phyloP scores from a whole-genome alignment of 768 basidiomycete species.

The Nidula microcarpa region DNA sequence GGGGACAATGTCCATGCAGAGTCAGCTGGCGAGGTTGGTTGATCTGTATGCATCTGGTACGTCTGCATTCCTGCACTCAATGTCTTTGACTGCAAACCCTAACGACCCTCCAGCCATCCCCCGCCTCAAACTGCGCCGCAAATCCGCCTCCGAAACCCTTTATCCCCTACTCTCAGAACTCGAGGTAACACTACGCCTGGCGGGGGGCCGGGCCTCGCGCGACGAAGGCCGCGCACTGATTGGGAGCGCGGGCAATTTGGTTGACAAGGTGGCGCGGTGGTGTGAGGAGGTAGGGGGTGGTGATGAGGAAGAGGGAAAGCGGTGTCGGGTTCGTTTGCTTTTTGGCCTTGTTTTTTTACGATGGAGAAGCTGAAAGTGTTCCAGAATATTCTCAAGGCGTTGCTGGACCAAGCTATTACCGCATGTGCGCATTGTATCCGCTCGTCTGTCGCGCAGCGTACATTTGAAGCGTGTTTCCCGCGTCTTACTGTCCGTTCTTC shows the following conservation, averaged over 20 bases:
- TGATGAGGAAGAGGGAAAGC: conserved; percentile 15
- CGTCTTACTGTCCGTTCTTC: conserved; percentile 33
- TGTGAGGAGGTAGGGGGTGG: conserved; percentile 9
- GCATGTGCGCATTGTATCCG: conserved; percentile 34
- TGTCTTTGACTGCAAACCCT: neutral
- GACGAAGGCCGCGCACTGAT: conserved; percentile 32
- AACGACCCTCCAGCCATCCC: conserved; percentile 33
- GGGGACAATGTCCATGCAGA: conserved; percentile 12
- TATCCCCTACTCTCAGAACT: conserved; percentile 35
- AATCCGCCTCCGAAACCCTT: conserved; percentile 38
- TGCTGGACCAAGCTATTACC: conserved; percentile 32
- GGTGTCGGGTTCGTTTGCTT: conserved; percentile 23
- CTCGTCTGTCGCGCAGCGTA: conserved; percentile 40
- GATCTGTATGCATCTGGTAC: conserved; percentile 36
- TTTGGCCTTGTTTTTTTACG: neutral
- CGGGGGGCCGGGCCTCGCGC: conserved; percentile 15
- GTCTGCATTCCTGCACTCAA: conserved; percentile 9
- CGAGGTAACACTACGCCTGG: conserved; percentile 21
- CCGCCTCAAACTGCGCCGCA: conserved; percentile 38
- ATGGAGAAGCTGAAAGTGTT: neutral
- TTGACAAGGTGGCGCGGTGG: conserved; percentile 25
- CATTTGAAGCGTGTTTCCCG: conserved; percentile 42
- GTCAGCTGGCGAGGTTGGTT: conserved; percentile 33
- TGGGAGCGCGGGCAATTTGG: conserved; percentile 19
- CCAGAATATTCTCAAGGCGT: conserved; percentile 20